Base-by-base conservation (phyloP, 2,329 filamentous ascomycete genomes). In the Diplocarpon rosae region DNA sequence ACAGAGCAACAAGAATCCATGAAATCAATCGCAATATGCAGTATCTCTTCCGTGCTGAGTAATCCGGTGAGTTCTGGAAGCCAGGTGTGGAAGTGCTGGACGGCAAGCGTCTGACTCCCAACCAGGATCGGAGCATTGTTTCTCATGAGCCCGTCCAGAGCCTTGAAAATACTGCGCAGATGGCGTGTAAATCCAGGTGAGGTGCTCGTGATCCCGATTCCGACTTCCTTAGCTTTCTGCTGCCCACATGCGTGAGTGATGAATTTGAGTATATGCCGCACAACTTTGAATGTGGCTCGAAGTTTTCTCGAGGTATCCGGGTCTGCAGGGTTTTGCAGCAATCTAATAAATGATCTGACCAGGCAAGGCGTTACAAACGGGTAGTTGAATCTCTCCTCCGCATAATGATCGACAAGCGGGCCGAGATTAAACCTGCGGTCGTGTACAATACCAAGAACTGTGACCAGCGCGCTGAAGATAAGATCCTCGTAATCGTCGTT, bases 31-130 rank as follows among this genome's bases (percentile, higher is more conserved):
- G 89, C 87, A 51, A 95, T 83, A 57, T 94, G 83, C 42, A 95
- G 69, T 37, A 95, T 90, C 61, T 96, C 90, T 56, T 88, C 83
- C 0, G 82, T 80, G 3, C 75, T 76, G 59, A 96, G 72, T 31
- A 92, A 71, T 1, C 81, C 78, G 0, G 78, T 72, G 9, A 98
- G 76, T 60, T 96, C 90, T 0, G 92, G 90, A n/a, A 98, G 69
- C 92, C 92, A 98, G 0, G 85, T 85, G 60, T 96, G 90, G 62
- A 96, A 94, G 62, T 96, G 87, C 63, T 98, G 92, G 11, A 96
- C 88, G 2, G 93, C 80, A 39, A 98, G 69, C 0, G 92, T 96
- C 65, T 98, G 94, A 51, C 85, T 96, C 29, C 92, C 92, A 12
- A 96, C 85, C 17, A 96, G 69, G 14, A 89, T 80, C 0, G 92